Base-by-base conservation (phyloP, 2,329 filamentous ascomycete species). In the Geosmithia putterillii region DNA sequence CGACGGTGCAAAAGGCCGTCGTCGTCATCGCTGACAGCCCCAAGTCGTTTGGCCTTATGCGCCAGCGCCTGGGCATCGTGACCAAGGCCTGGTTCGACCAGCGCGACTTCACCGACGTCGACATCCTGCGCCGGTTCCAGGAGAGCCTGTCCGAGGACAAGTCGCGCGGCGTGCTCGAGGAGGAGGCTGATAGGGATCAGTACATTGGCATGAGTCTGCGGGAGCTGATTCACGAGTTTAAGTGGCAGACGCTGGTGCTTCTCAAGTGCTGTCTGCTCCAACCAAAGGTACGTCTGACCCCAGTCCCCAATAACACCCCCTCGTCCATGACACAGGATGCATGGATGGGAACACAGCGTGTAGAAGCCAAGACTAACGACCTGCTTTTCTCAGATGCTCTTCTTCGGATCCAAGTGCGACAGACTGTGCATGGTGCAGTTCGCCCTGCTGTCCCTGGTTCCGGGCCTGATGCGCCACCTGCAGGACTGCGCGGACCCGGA, bases 391-490 rank as follows among this genome's bases (percentile, higher is more conserved):
- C 18, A 95, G 89, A 96, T 96, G 84, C 80, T 98, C 43, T 96
- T 98, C 67, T 98, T 96, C 55, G 89, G 92, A 48, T 88, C 90
- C n/a, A 81, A 88, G 53, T 96, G 92, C 62, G 92, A 98, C 63
- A 77, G 85, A 50, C 69, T 98, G 52, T 98, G 92, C 74, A 94
- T 96, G 85, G 89, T 95, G 65, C 92, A 98, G 62, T 98, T 96
- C 66, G 92, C 90, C 38, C 75, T 98, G 39, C 83, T 98, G 52
- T 95, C 90, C 43, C 71, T 98, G 55, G 94, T 98, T 66, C 92
- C 92, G 40, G 88, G 89, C 46, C 76, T 98, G 45, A 81, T 96
- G 55, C 80, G 86, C 55, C 87, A 84, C 54, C 74, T 98, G n/a
- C 82, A 94, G 63, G 92, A 98, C 64, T 94, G 86, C 54, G 90